These are phyloP conservation scores for Helotiales sp. DNA, from an alignment of 2,329 filamentous ascomycete genomes.

Conservation along the genomic window DNA sequence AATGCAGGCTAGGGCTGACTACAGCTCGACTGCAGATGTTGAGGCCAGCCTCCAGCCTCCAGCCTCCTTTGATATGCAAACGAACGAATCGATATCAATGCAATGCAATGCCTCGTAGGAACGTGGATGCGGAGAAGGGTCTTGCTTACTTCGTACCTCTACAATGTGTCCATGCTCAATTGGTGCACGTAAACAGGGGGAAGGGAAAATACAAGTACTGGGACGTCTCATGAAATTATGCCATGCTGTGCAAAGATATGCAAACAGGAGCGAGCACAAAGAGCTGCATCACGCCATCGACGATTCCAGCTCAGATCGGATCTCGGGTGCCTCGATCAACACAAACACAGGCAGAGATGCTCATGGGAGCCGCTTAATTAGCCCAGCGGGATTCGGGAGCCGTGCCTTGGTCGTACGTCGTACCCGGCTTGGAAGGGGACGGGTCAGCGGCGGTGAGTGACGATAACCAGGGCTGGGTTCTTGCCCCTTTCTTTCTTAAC, in stretches of 20 bases:
- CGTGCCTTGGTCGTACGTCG: conserved; percentile 5
- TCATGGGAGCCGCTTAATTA: background rate
- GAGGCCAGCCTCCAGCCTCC: background rate
- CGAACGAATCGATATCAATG: background rate
- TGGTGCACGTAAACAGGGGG: too few species aligned
- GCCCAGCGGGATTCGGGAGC: background rate
- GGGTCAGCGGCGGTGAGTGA: too few species aligned
- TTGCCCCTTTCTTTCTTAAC: too few species aligned
- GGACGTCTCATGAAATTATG: background rate
- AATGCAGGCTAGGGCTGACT: background rate
- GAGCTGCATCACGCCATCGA: conserved; percentile 3
- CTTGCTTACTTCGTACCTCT: background rate
- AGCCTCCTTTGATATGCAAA: background rate
- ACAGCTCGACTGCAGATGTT: background rate
- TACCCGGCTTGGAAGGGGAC: background rate
- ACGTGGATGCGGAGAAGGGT: background rate
- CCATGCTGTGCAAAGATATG: background rate
- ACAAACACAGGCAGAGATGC: too few species aligned
- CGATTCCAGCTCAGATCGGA: background rate
- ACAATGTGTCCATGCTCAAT: too few species aligned
- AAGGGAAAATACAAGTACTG: background rate
- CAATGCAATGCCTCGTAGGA: background rate
- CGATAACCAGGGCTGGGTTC: background rate
- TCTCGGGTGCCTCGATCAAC: background rate
- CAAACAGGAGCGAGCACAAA: background rate